Percentiles rank a stretch among this genome's conserved stretches.
phyloP scores from a whole-genome alignment of 441 rosid species.

The Erysimum cheiri region DNA sequence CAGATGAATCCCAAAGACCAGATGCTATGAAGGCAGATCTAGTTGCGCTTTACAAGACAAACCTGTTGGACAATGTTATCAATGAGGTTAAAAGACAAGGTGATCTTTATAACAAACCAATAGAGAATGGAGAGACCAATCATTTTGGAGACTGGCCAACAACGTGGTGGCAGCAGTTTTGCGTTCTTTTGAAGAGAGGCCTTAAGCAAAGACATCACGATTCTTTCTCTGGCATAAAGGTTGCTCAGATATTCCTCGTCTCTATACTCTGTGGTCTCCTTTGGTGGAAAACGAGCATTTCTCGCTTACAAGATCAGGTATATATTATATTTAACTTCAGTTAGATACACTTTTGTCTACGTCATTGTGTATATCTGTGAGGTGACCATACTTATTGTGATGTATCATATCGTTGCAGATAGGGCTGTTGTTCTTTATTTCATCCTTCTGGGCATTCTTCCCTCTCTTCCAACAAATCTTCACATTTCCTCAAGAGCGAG shows the following conservation, averaged over 20 bases:
- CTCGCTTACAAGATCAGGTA: constrained; percentile 75
- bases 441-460: constrained; percentile 72
- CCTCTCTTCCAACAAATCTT: constrained; percentile 77
- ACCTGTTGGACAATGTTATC: constrained; percentile 45
- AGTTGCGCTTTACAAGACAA: constrained; percentile 48
- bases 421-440: constrained; percentile 72
- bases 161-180: constrained; percentile 84
- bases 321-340: constrained; percentile 38
- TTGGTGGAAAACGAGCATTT: constrained; percentile 74
- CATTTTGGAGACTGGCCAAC: constrained; percentile 69
- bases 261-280: constrained; percentile 73
- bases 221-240: constrained; percentile 69
- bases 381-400: background rate
- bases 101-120: constrained; percentile 7
- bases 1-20: constrained; percentile 45
- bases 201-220: constrained; percentile 79
- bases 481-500: constrained; percentile 79
- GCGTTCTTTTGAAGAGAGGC: constrained; percentile 69
- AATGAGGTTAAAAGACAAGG: constrained; percentile 43
- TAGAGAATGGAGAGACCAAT: constrained; percentile 35
- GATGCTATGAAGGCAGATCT: constrained; percentile 33
- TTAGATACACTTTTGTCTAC: background rate
- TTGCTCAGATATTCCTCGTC: constrained; percentile 70
- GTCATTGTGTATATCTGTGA: background rate
- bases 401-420: constrained; percentile 57